A percentile compares a stretch with the other conserved stretches of the same genome.
phyloP scores from a whole-genome alignment of 2,329 filamentous ascomycete species.

The Fusarium drepaniforme region DNA sequence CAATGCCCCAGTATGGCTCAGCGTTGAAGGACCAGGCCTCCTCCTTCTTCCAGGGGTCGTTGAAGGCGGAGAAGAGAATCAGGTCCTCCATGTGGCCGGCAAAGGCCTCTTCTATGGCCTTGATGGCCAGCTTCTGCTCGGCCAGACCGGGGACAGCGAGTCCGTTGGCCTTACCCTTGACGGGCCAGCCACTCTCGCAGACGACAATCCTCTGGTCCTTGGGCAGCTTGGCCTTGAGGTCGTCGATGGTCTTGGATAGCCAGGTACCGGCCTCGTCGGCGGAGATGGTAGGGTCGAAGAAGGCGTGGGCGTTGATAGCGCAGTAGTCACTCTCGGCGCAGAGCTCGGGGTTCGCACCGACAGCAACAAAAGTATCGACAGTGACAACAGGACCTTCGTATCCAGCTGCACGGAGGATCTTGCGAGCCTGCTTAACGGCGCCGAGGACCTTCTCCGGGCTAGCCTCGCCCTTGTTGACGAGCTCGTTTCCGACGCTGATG shows the following conservation, averaged over 20 bases:
- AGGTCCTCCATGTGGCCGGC: conserved; percentile 62
- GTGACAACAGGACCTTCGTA: conserved; percentile 82
- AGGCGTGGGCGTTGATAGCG: conserved; percentile 85
- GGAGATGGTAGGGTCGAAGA: conserved; percentile 77
- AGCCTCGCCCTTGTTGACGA: conserved; percentile 74
- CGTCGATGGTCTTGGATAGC: conserved; percentile 66
- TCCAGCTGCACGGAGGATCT: conserved; percentile 69
- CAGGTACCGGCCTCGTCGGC: conserved; percentile 76
- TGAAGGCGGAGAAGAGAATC: conserved; percentile 83
- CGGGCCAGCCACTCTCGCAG: conserved; percentile 89
- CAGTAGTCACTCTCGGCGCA: conserved; percentile 83
- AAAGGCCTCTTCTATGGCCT: conserved; percentile 73
- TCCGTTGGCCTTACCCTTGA: conserved; percentile 73
- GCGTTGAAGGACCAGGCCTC: conserved; percentile 72
- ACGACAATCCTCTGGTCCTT: conserved; percentile 74
- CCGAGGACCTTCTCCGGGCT: conserved; percentile 66
- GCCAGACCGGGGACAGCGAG: conserved; percentile 74
- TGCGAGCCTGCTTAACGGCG: conserved; percentile 69
- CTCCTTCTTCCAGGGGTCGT: conserved; percentile 83
- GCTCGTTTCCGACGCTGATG: conserved; percentile 84
- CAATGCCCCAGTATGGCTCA: conserved; percentile 83
- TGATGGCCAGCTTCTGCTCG: conserved; percentile 76
- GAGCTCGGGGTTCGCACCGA: conserved; percentile 74
- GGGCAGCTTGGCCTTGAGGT: conserved; percentile 56
- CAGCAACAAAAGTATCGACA: conserved; percentile 82